Conservation (phyloP, 257 asterid species). For the Gentiana straminea region DNA sequence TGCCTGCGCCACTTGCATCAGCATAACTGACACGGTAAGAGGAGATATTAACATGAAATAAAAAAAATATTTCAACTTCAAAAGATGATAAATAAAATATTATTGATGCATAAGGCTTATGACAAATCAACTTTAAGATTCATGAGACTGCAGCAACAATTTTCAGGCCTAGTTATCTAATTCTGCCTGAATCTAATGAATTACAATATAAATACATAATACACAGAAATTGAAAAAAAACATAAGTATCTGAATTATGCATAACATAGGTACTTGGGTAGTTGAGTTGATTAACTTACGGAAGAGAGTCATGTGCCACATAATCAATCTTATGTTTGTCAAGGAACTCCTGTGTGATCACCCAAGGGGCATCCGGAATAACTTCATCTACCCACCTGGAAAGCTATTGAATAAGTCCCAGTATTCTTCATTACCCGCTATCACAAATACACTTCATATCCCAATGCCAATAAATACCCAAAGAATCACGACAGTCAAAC, state of each 20-base stretch:
- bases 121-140: too few relatives aligned
- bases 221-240: too few relatives aligned
- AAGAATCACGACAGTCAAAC: too few relatives aligned
- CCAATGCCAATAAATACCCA: too few relatives aligned
- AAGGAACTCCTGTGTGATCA: slow-evolving; percentile 75
- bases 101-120: too few relatives aligned
- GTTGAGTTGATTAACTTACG: slow-evolving; percentile 34
- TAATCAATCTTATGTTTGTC: slow-evolving; percentile 76
- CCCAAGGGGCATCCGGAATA: slow-evolving; percentile 98
- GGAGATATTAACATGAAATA: slow-evolving; percentile 6
- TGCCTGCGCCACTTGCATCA: slow-evolving; percentile 62
- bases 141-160: too few relatives aligned
- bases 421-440: too few relatives aligned
- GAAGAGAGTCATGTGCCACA: slow-evolving; percentile 96
- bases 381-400: slow-evolving; percentile 99
- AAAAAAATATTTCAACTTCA: not conserved
- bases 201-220: too few relatives aligned
- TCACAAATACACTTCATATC: too few relatives aligned
- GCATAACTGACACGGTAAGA: slow-evolving; percentile 40
- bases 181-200: too few relatives aligned
- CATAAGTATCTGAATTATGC: not conserved
- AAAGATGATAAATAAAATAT: not conserved
- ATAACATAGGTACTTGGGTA: slow-evolving; percentile 5
- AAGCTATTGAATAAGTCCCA: not conserved
- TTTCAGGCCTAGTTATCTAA: too few relatives aligned